Conservation (phyloP, 2,329 filamentous ascomycete species). For the Cephalotrichum gorgonifer region DNA sequence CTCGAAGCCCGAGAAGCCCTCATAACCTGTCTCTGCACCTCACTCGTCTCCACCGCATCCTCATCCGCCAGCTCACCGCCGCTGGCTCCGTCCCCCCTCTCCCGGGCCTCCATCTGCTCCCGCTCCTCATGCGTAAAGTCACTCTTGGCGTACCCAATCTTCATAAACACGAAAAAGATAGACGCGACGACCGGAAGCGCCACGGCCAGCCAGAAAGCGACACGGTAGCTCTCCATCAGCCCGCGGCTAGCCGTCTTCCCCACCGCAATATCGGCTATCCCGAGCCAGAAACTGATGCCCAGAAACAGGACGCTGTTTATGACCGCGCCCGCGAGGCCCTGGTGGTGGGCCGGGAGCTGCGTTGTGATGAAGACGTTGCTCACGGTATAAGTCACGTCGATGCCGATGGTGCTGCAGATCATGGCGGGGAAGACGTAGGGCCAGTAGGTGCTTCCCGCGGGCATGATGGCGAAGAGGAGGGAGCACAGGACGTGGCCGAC, state of each 20-base stretch:
- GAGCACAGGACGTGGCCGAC: constrained; percentile 38
- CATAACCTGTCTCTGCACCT: neutral
- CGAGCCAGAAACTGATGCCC: constrained; percentile 53
- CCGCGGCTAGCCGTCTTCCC: constrained; percentile 30
- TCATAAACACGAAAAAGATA: constrained; percentile 22
- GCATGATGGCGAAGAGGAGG: constrained; percentile 46
- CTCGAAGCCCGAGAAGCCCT: neutral
- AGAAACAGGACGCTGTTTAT: constrained; percentile 53
- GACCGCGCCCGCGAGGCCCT: constrained; percentile 55
- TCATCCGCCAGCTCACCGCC: neutral
- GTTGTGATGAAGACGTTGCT: constrained; percentile 60
- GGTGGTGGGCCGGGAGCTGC: constrained; percentile 42
- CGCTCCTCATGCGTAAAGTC: constrained; percentile 12
- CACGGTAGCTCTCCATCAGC: constrained; percentile 41
- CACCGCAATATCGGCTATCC: constrained; percentile 49
- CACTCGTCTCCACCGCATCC: neutral
- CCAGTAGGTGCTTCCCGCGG: constrained; percentile 47
- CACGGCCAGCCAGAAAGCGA: constrained; percentile 50
- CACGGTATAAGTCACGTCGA: constrained; percentile 57
- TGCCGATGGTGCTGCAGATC: constrained; percentile 50
- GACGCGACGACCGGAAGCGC: constrained; percentile 37
- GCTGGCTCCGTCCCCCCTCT: neutral
- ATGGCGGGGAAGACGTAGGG: constrained; percentile 52
- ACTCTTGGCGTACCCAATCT: constrained; percentile 11
- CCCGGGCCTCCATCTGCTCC: constrained; percentile 9